Conservation (phyloP, 192 early-diverging fungal genomes). For the Coemansia sp. region DNA sequence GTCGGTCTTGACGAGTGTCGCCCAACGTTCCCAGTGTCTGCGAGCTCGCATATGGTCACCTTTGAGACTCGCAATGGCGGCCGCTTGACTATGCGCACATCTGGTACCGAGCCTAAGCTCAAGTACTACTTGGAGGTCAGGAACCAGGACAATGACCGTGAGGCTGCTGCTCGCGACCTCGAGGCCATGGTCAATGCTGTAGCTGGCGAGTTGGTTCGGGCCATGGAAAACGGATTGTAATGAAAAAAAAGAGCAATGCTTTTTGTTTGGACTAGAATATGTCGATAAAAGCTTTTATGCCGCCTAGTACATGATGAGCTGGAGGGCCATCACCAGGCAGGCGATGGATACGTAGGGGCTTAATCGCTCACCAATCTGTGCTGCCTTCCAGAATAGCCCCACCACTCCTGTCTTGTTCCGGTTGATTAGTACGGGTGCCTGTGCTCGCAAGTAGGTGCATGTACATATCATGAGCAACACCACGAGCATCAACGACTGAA, state of each 20-base stretch:
- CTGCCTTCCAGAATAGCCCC: slow-evolving; percentile 94
- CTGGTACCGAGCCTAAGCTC: slow-evolving; percentile 91
- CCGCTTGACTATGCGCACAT: slow-evolving; percentile 66
- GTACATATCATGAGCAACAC: slow-evolving; percentile 94
- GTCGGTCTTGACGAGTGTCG: slow-evolving; percentile 32
- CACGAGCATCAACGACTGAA: slow-evolving; percentile 86
- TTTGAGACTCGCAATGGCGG: slow-evolving; percentile 71
- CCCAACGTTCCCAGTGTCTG: slow-evolving; percentile 72
- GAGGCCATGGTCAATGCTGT: slow-evolving; percentile 56
- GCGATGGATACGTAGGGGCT: slow-evolving; percentile 92
- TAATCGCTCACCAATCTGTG: slow-evolving; percentile 91
- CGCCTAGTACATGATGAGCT: slow-evolving; percentile 54
- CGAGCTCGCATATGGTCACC: slow-evolving; percentile 87
- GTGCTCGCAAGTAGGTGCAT: slow-evolving; percentile 89
- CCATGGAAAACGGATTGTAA: slow-evolving; percentile 29
- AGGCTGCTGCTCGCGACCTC: slow-evolving; percentile 52
- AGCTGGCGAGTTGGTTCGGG: slow-evolving; percentile 41
- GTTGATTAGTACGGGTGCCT: slow-evolving; percentile 83
- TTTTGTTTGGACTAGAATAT: not conserved
- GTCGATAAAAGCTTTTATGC: not conserved
- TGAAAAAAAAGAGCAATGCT: not conserved
- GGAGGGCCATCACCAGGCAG: slow-evolving; percentile 83
- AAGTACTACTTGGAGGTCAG: slow-evolving; percentile 79
- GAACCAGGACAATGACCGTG: slow-evolving; percentile 38
- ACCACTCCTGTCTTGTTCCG: slow-evolving; percentile 85